Evolutionary conservation across 495 filamentous ascomycete species (phyloP).

Genomic region (Pyrenula aspistea): DNA sequence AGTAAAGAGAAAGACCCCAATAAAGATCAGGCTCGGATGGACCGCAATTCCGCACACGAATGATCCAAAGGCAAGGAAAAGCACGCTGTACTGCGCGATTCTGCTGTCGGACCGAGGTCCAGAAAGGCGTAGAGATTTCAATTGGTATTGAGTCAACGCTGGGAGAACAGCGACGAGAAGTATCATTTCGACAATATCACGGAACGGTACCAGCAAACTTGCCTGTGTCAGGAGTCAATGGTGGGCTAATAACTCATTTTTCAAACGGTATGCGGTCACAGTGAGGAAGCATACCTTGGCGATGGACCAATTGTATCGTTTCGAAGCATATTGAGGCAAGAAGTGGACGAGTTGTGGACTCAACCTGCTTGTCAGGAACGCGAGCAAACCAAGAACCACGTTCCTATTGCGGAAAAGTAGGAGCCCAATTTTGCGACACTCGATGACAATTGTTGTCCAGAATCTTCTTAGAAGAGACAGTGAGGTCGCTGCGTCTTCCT

Average conservation of each 20-base stretch:
- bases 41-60: background rate
- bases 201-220: background rate
- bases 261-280: too few relatives aligned
- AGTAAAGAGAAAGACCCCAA: background rate
- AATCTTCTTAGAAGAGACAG: background rate
- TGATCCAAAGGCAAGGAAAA: background rate
- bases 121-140: background rate
- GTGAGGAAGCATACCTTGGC: background rate
- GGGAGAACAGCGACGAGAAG: background rate
- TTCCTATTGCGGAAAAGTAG: background rate
- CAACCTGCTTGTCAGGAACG: background rate
- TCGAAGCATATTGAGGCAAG: background rate
- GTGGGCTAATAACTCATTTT: background rate
- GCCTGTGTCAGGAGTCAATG: background rate
- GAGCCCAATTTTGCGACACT: background rate
- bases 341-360: background rate
- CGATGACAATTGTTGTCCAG: background rate
- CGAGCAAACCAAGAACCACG: background rate
- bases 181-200: background rate
- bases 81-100: background rate
- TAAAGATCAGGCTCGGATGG: background rate
- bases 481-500: background rate
- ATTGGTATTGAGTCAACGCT: background rate
- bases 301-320: background rate
- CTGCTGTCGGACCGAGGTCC: background rate